Evolutionary conservation across 2,329 filamentous ascomycete species (phyloP).

Genomic region (Zymoseptoria brevis): DNA sequence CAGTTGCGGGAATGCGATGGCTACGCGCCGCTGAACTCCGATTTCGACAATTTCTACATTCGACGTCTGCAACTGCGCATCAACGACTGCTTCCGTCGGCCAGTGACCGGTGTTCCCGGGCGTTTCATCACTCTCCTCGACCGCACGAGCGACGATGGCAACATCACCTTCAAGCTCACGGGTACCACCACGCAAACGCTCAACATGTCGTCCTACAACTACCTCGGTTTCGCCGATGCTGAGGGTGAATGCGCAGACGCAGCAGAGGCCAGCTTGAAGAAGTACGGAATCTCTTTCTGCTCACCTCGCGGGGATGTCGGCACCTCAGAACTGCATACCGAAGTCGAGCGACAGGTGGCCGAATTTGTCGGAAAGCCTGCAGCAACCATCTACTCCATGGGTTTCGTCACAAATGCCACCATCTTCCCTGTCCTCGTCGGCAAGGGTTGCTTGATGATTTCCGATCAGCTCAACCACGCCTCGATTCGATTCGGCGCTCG

Average conservation of each 20-base stretch:
- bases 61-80: slow-evolving; percentile 86
- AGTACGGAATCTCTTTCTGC: slow-evolving; percentile 74
- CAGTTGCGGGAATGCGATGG: slow-evolving; percentile 77
- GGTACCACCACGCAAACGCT: slow-evolving; percentile 89
- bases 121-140: slow-evolving; percentile 90
- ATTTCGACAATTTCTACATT: slow-evolving; percentile 98
- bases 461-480: slow-evolving; percentile 94
- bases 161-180: slow-evolving; percentile 78
- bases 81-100: slow-evolving; percentile 92
- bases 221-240: slow-evolving; percentile 95
- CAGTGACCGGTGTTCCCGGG: slow-evolving; percentile 86
- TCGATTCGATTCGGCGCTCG: slow-evolving; percentile 94
- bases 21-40: slow-evolving; percentile 90
- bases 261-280: slow-evolving; percentile 75
- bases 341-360: slow-evolving; percentile 85
- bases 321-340: slow-evolving; percentile 76
- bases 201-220: slow-evolving; percentile 99
- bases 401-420: slow-evolving; percentile 90
- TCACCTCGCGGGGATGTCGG: slow-evolving; percentile 78
- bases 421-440: slow-evolving; percentile 86
- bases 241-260: slow-evolving; percentile 93
- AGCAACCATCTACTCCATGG: slow-evolving; percentile 98
- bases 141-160: slow-evolving; percentile 83
- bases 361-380: slow-evolving; percentile 89
- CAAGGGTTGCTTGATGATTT: slow-evolving; percentile 90